Base-by-base conservation (phyloP, 208 protist species). In the Acanthamoeba castellanii region DNA sequence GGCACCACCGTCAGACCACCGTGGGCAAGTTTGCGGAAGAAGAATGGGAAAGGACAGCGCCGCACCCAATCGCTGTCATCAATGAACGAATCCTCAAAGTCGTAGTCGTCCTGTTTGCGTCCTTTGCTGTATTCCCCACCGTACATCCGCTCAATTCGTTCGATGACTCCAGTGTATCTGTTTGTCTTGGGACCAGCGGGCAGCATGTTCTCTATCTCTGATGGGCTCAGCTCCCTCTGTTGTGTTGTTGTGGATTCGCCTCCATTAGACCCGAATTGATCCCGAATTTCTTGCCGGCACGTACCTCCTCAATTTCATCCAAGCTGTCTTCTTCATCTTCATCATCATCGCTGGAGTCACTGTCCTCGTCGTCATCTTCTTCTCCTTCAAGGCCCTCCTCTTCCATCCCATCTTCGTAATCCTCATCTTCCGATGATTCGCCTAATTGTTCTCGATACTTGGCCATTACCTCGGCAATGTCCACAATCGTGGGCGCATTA, bases 391-490 rank as follows among this genome's bases (percentile, higher is more conserved):
- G 18, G 8, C 45, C 72, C 22, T 81, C 78, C 47, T 57, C 78
- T 25, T 76, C 68, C 68, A 45, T 45, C 3, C 78, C 78, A 32
- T 87, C 78, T 13, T 87, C 47, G 30, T 87, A 87, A 42, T 87
- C 78, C 22, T 87, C 78, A 87, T 87, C 78, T 64, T 87, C 78
- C 6, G 78, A 87, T 18, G 78, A 87, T 61, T 87, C 78, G 42
- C 78, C 78, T 11, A 87, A 42, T 64, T 87, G 78, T 37, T 59
- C 78, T 30, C 78, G 78, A 87, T 87, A 87, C 78, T 87, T 87
- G 50, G 78, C 78, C 78, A 87, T 87, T 37, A 37, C 78, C 45
- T 87, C 78, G 4, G 78, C 78, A 18, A 87, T 87, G 78, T 87
- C 78, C n/a, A 87, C 78, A 16, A 87, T 87, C 2, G 78, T 87